Conservation (phyloP, 2,329 filamentous ascomycete species). For the Tympanopsis confertula region DNA sequence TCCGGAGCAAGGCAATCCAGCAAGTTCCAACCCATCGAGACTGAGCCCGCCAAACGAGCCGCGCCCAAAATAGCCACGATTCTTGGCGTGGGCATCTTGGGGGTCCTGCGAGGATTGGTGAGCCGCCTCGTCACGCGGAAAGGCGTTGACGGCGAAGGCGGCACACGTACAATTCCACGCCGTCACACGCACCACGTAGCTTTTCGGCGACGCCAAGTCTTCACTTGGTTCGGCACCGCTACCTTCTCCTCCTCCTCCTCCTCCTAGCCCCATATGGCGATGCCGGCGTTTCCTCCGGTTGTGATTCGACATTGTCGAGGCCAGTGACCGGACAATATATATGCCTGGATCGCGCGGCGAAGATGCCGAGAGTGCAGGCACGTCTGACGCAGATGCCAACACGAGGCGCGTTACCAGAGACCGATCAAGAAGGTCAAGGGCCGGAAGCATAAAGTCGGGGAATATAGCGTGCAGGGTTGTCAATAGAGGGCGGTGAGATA, state of each 20-base stretch:
- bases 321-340: neutral
- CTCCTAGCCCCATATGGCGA: conserved; percentile 10
- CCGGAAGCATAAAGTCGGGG: conserved; percentile 68
- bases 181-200: conserved; percentile 60
- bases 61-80: conserved; percentile 7
- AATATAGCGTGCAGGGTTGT: conserved; percentile 77
- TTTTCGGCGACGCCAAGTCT: conserved; percentile 10
- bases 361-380: neutral
- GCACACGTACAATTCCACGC: conserved; percentile 89
- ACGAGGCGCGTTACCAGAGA: conserved; percentile 51
- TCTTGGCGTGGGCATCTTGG: conserved; percentile 7
- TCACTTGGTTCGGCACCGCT: conserved; percentile 6
- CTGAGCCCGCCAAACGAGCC: conserved; percentile 36
- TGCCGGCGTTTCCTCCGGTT: neutral
- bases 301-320: neutral
- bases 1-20: conserved; percentile 7
- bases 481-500: conserved; percentile 42
- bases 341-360: conserved; percentile 2
- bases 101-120: conserved; percentile 3
- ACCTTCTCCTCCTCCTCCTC: conserved; percentile 5
- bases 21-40: conserved; percentile 15
- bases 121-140: conserved; percentile 25
- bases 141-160: conserved; percentile 66
- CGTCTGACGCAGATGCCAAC: conserved; percentile 4
- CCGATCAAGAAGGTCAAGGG: conserved; percentile 78